Evolutionary conservation across 371 early-diverging fungal species (phyloP).

Genomic region (Batrachochytrium dendrobatidis): DNA sequence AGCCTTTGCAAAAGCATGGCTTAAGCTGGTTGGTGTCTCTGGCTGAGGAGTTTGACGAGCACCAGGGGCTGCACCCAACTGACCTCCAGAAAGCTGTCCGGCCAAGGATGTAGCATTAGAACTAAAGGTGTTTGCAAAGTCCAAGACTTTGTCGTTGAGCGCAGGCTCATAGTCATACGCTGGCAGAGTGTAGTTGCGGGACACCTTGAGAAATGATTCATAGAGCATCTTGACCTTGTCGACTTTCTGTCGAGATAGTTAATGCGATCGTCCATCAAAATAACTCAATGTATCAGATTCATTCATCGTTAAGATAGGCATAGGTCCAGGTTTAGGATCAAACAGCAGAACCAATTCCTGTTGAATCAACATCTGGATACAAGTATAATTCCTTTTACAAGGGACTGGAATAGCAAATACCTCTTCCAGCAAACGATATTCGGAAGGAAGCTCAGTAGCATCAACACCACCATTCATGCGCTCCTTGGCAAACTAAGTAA

Average conservation of each 20-base stretch:
- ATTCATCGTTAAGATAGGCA: neutral
- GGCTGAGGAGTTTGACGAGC: neutral
- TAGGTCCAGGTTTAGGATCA: no score
- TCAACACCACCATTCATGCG: slow-evolving; percentile 72
- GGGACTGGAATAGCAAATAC: slow-evolving; percentile 15
- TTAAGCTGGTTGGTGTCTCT: slow-evolving; percentile 40
- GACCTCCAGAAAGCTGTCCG: slow-evolving; percentile 14
- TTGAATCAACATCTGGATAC: no score
- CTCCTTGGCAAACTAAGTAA: slow-evolving; percentile 76
- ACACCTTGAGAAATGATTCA: slow-evolving; percentile 61
- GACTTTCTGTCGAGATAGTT: slow-evolving; percentile 28
- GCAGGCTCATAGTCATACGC: slow-evolving; percentile 73
- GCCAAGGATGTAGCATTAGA: slow-evolving; percentile 57
- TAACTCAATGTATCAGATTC: neutral
- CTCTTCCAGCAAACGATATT: slow-evolving; percentile 70
- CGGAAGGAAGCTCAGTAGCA: slow-evolving; percentile 82
- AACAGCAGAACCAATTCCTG: no score
- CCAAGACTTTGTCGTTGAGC: slow-evolving; percentile 60
- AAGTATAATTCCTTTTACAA: no score
- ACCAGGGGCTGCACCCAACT: slow-evolving; percentile 9
- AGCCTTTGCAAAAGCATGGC: slow-evolving; percentile 70
- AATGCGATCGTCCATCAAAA: neutral
- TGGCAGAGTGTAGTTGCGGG: slow-evolving; percentile 62
- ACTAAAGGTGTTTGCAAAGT: slow-evolving; percentile 55
- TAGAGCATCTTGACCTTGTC: slow-evolving; percentile 47